A percentile compares a stretch with the other conserved stretches of the same genome.
Conservation (phyloP, 345 rosid genomes). For the Nasturtium officinale region DNA sequence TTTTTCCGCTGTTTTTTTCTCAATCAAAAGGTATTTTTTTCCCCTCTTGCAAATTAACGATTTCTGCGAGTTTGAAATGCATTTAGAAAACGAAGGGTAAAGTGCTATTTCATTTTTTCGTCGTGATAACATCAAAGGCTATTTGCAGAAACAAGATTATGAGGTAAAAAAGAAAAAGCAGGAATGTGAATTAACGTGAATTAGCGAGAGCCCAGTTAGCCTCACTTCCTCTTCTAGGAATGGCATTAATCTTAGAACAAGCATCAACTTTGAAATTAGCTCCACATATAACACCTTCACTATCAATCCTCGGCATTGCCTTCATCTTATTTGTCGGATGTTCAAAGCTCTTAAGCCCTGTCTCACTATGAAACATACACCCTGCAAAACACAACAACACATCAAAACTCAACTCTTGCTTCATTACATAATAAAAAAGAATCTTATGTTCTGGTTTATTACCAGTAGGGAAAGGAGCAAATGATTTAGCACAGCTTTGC, state of each 20-base stretch:
- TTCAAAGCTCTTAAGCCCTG: slow-evolving; percentile 86
- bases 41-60: background rate
- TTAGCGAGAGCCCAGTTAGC: slow-evolving; percentile 74
- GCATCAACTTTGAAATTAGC: slow-evolving; percentile 85
- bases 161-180: background rate
- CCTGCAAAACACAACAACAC: too few species aligned
- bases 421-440: background rate
- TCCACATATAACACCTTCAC: slow-evolving; percentile 87
- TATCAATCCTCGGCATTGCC: slow-evolving; percentile 91
- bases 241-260: slow-evolving; percentile 57
- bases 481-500: slow-evolving; percentile 90
- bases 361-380: slow-evolving; percentile 81
- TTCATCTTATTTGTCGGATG: slow-evolving; percentile 75
- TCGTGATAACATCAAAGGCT: background rate
- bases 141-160: background rate
- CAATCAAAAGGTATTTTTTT: background rate
- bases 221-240: slow-evolving; percentile 88
- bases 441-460: slow-evolving; percentile 2
- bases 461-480: slow-evolving; percentile 87
- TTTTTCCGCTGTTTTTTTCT: background rate
- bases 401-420: background rate
- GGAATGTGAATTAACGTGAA: slow-evolving; percentile 43
- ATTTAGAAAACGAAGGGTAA: too few species aligned
- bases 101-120: background rate
- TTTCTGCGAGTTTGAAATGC: background rate